Evolutionary conservation across 306 rosid genomes (phyloP), one percentile per base, ranked within the genome.

Genomic region (Corylus avellana): DNA sequence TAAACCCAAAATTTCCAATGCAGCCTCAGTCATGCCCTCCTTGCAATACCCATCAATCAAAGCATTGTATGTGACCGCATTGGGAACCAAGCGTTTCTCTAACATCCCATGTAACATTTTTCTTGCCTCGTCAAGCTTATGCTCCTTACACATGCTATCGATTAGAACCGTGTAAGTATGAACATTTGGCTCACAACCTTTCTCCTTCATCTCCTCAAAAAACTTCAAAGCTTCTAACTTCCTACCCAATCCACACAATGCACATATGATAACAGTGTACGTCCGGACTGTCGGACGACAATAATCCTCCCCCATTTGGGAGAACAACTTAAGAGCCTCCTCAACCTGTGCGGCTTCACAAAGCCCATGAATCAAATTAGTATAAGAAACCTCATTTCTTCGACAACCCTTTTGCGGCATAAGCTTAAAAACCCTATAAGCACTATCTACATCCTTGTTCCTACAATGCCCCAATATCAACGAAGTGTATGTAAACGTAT

Each of bases 401-500:
- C 47, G 49, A 78, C 90, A 84, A 32, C 88, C 93, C 75, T n/a
- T 77, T 3, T 75, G 50, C 12, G 93, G 88, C 88, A 91, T 92
- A 10, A 79, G 51, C 87, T 73, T 20, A 74, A 94, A 92, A 59
- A 85, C 80, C 70, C 73, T 57, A 77, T 12, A 73, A 73, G 93
- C 97, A 79, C 62, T 78, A 75, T 76, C 92, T 69, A 90, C 64
- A 54, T 63, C 84, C 70, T 79, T 80, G 72, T 66, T 90, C 77
- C 87, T 87, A 82, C 98, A 94, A 75, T 92, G 88, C 64, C 98
- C 94, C 88, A 92, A 71, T 70, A 94, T 88, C 92, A 94, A 84
- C 4, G 97, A 94, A 78, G 92, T 87, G 77, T 83, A 92, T 0
- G 94, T 88, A 85, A 88, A 88, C 7, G 85, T 74, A 88, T 89